Base-by-base conservation (phyloP, 2,329 filamentous ascomycete species). In the Conoideocrella luteorostrata region DNA sequence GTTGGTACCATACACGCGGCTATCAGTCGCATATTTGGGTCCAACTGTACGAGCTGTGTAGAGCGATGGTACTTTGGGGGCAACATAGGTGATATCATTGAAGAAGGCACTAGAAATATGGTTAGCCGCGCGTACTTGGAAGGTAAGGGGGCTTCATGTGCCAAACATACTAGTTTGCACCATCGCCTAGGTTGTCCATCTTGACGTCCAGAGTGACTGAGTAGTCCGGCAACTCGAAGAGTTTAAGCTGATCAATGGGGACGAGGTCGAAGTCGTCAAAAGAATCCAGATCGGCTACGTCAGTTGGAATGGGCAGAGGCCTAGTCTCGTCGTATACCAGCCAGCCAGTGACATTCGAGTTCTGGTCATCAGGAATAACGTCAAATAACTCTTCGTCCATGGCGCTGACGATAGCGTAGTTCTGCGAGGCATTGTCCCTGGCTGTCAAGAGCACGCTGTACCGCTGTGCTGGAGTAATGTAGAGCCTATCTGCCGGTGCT, bases 351-450 rank as follows among this genome's bases (percentile, higher is more conserved):
- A 75, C 73, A 51, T 84, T 84, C 56, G 76, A 81, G 57, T 91
- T 84, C 33, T 91, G 71, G 5, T 71, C 73, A 0, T 71, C 64
- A 0, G 88, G 87, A 9, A 91, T 61, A 0, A 63, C 54, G 60
- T 89, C 80, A 62, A 93, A 91, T 35, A 88, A 65, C 56, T 79
- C 76, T 34, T 75, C 76, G 50, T 88, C 85, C 80, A 88, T 87
- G 50, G 78, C 83, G 10, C 70, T 74, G 38, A 84, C 70, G 43
- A 88, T 79, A 7, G 83, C 72, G 56, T 79, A 88, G 57, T 88
- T 89, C 35, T 66, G 63, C 2, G 64, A 64, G 0, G 78, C 77
- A 9, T 78, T 71, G 44, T 81, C 78, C 58, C 75, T 80, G 12
- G 80, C 81, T 1, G 78, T 87, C 22, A 83, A 47, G 20, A 83